phyloP scores from a whole-genome alignment of 345 rosid genomes.

The Carallia brachiata region DNA sequence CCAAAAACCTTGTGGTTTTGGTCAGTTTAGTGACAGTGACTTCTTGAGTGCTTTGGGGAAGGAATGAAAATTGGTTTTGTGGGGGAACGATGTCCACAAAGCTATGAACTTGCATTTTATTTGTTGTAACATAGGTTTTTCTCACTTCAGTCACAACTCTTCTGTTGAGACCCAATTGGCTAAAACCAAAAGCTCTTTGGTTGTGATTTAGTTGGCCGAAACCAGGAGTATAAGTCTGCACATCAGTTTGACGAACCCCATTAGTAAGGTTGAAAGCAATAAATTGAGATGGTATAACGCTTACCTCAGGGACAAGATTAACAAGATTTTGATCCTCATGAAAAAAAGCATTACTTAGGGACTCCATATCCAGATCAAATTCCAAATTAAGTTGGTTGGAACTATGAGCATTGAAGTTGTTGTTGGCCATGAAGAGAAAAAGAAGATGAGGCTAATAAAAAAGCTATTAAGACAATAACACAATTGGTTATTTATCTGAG shows the following conservation, averaged over 20 bases:
- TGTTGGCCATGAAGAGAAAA: too few species aligned
- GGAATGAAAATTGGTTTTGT: background rate
- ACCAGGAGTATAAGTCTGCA: background rate
- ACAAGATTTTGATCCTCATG: too few species aligned
- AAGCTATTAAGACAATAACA: too few species aligned
- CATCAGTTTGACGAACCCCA: background rate
- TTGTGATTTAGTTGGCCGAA: slow-evolving; percentile 6
- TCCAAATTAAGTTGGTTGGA: too few species aligned
- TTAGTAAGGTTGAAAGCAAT: too few species aligned
- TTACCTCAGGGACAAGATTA: too few species aligned
- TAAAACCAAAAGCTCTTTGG: slow-evolving; percentile 2
- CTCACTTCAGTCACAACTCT: background rate
- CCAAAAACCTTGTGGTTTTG: slow-evolving; percentile 1
- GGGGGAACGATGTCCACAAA: background rate
- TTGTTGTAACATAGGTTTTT: background rate
- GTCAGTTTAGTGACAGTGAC: slow-evolving; percentile 3
- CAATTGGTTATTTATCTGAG: too few species aligned
- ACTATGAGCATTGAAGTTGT: too few species aligned
- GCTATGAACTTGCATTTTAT: background rate
- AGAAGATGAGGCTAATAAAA: too few species aligned
- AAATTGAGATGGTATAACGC: too few species aligned
- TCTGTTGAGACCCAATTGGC: slow-evolving; percentile 9
- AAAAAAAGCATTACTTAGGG: too few species aligned
- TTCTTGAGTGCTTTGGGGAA: background rate
- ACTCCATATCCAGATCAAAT: too few species aligned